A percentile compares a stretch with the other conserved stretches of the same genome.
These are phyloP conservation scores for Aspergillus sp. DNA, from an alignment of 2,329 filamentous ascomycete species.

Conservation along the genomic window DNA sequence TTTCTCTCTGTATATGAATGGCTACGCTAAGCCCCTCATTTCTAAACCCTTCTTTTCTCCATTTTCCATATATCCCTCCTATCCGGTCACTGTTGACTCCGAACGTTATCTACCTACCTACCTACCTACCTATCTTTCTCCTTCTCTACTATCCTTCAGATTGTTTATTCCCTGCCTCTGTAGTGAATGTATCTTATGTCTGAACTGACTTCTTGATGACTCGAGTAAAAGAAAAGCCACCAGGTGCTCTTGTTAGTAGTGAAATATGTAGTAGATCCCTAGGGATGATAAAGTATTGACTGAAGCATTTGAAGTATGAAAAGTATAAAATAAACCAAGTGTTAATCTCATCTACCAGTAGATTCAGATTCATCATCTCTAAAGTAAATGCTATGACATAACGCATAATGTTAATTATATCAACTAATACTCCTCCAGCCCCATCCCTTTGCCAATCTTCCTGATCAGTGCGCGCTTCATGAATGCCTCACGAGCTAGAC, in stretches of 20 bases:
- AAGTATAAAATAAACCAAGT: not conserved
- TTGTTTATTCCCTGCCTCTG: not conserved
- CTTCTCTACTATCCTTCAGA: not conserved
- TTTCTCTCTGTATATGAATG: constrained; percentile 27
- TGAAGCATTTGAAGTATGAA: too few relatives aligned
- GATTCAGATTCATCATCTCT: not conserved
- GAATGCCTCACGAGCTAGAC: constrained; percentile 49
- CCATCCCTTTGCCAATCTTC: constrained; percentile 49
- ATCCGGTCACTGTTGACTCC: not conserved
- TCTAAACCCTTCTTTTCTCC: not conserved
- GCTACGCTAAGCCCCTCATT: constrained; percentile 2
- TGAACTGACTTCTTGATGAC: not conserved
- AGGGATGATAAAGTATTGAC: too few relatives aligned
- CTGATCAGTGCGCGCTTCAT: constrained; percentile 46
- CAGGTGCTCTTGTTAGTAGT: too few relatives aligned
- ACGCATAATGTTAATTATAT: not conserved
- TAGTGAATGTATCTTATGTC: not conserved
- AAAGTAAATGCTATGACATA: too few relatives aligned
- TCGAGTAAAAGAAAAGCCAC: not conserved
- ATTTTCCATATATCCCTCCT: not conserved
- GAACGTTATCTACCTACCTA: not conserved
- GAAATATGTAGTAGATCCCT: too few relatives aligned
- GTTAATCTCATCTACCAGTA: not conserved
- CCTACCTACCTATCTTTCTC: not conserved
- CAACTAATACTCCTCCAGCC: constrained; percentile 29